Base-by-base conservation (phyloP, 225 moss, liverwort and hornwort genomes). In the Antitrichia curtipendula region DNA sequence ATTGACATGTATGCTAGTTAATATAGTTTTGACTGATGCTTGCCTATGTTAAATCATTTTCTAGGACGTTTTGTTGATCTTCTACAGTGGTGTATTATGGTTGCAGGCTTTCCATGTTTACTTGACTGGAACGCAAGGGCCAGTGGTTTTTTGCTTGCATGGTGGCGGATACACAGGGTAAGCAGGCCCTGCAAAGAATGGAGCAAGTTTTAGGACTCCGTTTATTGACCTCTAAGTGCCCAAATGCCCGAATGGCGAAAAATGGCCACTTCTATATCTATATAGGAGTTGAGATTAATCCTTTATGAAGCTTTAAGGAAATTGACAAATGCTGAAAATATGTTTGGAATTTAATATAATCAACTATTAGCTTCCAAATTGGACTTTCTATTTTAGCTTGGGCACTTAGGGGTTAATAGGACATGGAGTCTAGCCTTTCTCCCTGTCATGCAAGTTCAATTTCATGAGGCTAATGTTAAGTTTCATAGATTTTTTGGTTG, bases 151-250 rank as follows among this genome's bases (percentile, higher is more conserved):
- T 88, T 99, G 98, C 90, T 93, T 99, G 88, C 98, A 99, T 88
- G 98, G 98, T 85, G 98, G 98, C 86, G 98, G 98, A 86, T 97
- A 97, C 81, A 93, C 96, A 54, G 98, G 97, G 98, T 99, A 92
- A 94, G 94, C 61, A 88, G 74, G 40, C 86, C 56, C 62, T 87
- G 52, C 13, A 59, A 31, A 53, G 43, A 43, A 81, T 81, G 57
- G 47, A 61, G 47, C 62, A 87, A 45, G 71, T 54, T 79, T 83
- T 49, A 57, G 76, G 56, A 69, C 19, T 63, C 38, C 9, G 20
- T 68, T 80, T 38, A 81, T 66, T 65, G 53, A 53, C 41, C 43
- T 52, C 16, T 23, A 71, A 23, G 71, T 71, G 66, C 17, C 4
- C 27, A 38, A 19, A 66, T 66, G 40, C 24, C 53, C 41, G 52